Evolutionary conservation across 108 stramenopile genomes (phyloP).

Genomic region (Cyclostephanos tholiformis): DNA sequence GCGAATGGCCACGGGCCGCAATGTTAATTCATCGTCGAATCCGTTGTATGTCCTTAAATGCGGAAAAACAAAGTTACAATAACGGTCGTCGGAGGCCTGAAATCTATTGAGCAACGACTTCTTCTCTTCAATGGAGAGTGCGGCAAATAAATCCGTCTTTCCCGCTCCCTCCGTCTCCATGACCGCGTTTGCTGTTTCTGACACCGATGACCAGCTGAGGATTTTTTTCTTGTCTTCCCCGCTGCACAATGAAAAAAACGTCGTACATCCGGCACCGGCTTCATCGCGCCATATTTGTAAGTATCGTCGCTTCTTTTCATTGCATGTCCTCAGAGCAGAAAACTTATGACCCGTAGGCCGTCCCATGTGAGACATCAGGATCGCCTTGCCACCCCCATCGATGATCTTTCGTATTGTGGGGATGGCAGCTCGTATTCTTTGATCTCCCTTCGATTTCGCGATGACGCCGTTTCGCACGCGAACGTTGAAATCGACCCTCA

Average conservation of each 20-base stretch:
- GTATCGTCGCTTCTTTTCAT: conserved; percentile 18
- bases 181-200: conserved; percentile 12
- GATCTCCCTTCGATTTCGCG: conserved; percentile 76
- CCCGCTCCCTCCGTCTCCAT: conserved; percentile 20
- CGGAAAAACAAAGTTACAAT: conserved; percentile 19
- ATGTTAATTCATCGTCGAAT: conserved; percentile 65
- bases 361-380: conserved; percentile 85
- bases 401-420: conserved; percentile 80
- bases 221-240: conserved; percentile 44
- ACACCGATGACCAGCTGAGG: conserved; percentile 43
- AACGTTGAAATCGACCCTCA: conserved; percentile 90
- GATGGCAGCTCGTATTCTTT: conserved; percentile 77
- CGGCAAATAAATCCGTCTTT: conserved; percentile 47
- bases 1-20: conserved; percentile 81
- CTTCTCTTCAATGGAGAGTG: conserved; percentile 37
- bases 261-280: conserved; percentile 49
- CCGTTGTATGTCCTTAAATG: conserved; percentile 51
- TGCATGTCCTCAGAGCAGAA: conserved; percentile 4
- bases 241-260: conserved; percentile 37
- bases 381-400: conserved; percentile 67
- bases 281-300: conserved; percentile 63
- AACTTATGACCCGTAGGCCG: conserved; percentile 68
- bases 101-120: conserved; percentile 34
- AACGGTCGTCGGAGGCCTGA: neutral
- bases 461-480: conserved; percentile 69